phyloP scores from a whole-genome alignment of 768 basidiomycete species.

The Suillus tomentosus region DNA sequence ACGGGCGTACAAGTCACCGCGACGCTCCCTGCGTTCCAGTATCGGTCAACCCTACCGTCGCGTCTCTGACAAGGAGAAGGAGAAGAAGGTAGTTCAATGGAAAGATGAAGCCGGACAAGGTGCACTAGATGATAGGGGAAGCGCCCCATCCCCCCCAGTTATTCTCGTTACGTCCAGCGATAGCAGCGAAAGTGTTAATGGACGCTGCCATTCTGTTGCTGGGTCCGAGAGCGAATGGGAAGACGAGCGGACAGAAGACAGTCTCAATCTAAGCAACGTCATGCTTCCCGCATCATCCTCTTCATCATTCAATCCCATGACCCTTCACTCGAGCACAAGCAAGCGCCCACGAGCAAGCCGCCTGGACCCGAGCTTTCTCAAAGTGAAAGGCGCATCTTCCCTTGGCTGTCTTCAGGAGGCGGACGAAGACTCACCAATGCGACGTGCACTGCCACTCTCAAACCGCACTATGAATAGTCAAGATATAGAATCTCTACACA shows the following conservation, averaged over 20 bases:
- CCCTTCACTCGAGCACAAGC: constrained; percentile 18
- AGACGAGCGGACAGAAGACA: constrained; percentile 85
- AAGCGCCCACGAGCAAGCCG: constrained; percentile 65
- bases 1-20: constrained; percentile 58
- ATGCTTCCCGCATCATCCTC: constrained; percentile 35
- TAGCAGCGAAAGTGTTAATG: constrained; percentile 31
- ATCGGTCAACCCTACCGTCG: constrained; percentile 61
- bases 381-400: constrained; percentile 46
- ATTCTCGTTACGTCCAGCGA: constrained; percentile 39
- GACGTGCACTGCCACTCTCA: constrained; percentile 46
- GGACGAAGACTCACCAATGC: constrained; percentile 56
- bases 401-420: constrained; percentile 72
- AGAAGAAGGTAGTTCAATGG: constrained; percentile 84
- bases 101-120: constrained; percentile 85
- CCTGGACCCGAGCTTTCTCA: constrained; percentile 70
- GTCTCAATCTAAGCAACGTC: constrained; percentile 57
- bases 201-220: constrained; percentile 45
- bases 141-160: constrained; percentile 24
- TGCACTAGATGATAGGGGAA: constrained; percentile 64
- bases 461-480: constrained; percentile 64
- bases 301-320: constrained; percentile 28
- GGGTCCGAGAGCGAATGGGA: constrained; percentile 89
- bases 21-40: constrained; percentile 73
- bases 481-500: constrained; percentile 27
- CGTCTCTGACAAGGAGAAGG: constrained; percentile 63